Evolutionary conservation across 495 filamentous ascomycete species (phyloP), one percentile per base, ranked within the genome.

Genomic region (Penicillium angulare): DNA sequence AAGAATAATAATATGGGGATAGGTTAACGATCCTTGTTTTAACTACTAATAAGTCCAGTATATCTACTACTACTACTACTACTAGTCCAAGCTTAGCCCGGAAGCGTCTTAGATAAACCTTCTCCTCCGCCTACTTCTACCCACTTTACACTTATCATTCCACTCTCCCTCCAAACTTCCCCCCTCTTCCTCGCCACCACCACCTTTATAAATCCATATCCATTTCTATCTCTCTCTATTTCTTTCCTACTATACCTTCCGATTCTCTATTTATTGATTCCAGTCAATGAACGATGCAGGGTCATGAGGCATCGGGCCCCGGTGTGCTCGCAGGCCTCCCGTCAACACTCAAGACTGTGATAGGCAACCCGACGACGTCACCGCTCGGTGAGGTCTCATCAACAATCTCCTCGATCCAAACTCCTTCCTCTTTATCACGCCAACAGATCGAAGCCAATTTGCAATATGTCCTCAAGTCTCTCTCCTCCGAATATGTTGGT

Each of bases 261-360:
- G 36, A 20, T 26, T 43, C 36, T 51, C 33, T 43, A 13, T 29
- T 22, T 45, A 31, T 41, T 27, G 36, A 43, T 39, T 6, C 8
- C 48, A 35, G 65, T 72, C 65, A 52, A 75, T 75, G 71, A 73
- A 75, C 65, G 52, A 75, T 75, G 71, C 71, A 71, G 65, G 65
- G 61, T 62, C 63, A 35, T 69, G 69, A 75, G 65, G 68, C 68
- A 67, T 66, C 69, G 68, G 64, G 60, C 64, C 63, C 62, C 57
- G 63, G 59, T 64, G 66, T 63, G 65, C 63, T 68, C 60, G 65
- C 59, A 51, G 67, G 57, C 64, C 61, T 69, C 49, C 69, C 67
- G 35, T 68, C 69, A 27, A 71, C 66, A 21, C 47, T 72, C 34
- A 59, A 56, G 48, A 69, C 64, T 38, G 56, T 67, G 57, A 63